phyloP scores from a whole-genome alignment of 106 monocot genomes.

The Narthecium ossifragum region DNA sequence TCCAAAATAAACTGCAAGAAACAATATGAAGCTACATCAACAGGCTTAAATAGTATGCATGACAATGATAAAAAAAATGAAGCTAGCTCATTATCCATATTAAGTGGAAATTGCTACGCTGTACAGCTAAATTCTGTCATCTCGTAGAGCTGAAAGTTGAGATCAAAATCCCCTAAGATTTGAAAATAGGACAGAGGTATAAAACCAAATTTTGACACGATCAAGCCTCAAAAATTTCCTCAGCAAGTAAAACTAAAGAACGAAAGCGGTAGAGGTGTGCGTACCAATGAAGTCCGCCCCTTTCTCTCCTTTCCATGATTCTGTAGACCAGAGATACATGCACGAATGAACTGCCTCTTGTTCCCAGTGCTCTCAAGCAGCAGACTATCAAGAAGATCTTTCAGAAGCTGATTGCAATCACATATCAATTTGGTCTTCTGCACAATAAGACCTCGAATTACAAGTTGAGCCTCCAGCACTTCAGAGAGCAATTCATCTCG shows the following conservation, averaged over 20 bases:
- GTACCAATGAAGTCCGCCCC: constrained; percentile 80
- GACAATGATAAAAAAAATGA: too few species aligned
- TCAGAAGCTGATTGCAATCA: constrained; percentile 85
- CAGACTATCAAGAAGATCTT: constrained; percentile 90
- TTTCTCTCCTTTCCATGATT: constrained; percentile 72
- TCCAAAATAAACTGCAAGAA: constrained; percentile 91
- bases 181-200: too few species aligned
- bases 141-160: too few species aligned
- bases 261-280: too few species aligned
- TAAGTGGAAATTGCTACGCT: too few species aligned
- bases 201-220: too few species aligned
- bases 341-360: constrained; percentile 90
- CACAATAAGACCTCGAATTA: constrained; percentile 92
- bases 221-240: too few species aligned
- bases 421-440: constrained; percentile 97
- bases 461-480: constrained; percentile 83
- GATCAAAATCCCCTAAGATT: too few species aligned
- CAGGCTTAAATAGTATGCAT: too few species aligned
- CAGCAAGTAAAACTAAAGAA: too few species aligned
- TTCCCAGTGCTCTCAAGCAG: constrained; percentile 81
- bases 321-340: constrained; percentile 90
- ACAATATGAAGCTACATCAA: constrained; percentile 3
- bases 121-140: too few species aligned
- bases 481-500: constrained; percentile 73
- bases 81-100: too few species aligned